These are phyloP conservation scores for Akanthomyces lecanii DNA, from an alignment of 2,329 filamentous ascomycete genomes.

Conservation along the genomic window DNA sequence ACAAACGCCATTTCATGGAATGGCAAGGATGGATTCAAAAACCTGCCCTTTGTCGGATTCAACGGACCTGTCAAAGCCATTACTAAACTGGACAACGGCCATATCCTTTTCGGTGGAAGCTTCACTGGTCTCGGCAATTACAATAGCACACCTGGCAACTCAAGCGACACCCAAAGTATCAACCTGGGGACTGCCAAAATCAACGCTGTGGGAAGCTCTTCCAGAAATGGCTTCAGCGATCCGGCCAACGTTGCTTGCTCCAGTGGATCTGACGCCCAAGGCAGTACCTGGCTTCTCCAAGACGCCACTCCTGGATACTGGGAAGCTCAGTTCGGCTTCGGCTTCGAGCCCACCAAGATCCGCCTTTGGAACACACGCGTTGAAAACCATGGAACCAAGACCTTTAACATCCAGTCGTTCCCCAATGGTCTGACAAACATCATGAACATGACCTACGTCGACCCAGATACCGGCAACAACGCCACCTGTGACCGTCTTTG, in stretches of 20 bases:
- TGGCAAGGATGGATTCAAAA: slow-evolving; percentile 63
- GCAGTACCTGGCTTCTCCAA: slow-evolving; percentile 72
- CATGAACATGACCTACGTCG: slow-evolving; percentile 90
- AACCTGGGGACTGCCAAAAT: slow-evolving; percentile 79
- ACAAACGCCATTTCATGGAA: slow-evolving; percentile 88
- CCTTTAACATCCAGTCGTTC: slow-evolving; percentile 79
- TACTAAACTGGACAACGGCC: slow-evolving; percentile 69
- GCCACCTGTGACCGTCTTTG: slow-evolving; percentile 75
- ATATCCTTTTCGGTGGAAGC: slow-evolving; percentile 86
- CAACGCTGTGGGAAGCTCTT: slow-evolving; percentile 59
- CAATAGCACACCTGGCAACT: slow-evolving; percentile 55
- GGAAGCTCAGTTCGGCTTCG: slow-evolving; percentile 77
- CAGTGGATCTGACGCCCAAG: slow-evolving; percentile 59
- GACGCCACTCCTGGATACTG: slow-evolving; percentile 76
- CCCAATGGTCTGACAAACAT: slow-evolving; percentile 66
- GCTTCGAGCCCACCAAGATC: slow-evolving; percentile 81
- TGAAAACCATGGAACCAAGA: slow-evolving; percentile 80
- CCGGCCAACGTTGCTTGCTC: slow-evolving; percentile 80
- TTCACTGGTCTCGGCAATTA: slow-evolving; percentile 83
- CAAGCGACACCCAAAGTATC: slow-evolving; percentile 71
- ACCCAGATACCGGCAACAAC: slow-evolving; percentile 64
- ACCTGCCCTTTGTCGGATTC: slow-evolving; percentile 87
- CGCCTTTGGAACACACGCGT: slow-evolving; percentile 83
- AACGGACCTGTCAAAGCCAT: slow-evolving; percentile 91
- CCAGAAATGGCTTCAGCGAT: slow-evolving; percentile 62